A percentile compares a stretch with the other conserved stretches of the same genome.
Conservation (phyloP, 2,329 filamentous ascomycete genomes). For the Alternaria longipes region DNA sequence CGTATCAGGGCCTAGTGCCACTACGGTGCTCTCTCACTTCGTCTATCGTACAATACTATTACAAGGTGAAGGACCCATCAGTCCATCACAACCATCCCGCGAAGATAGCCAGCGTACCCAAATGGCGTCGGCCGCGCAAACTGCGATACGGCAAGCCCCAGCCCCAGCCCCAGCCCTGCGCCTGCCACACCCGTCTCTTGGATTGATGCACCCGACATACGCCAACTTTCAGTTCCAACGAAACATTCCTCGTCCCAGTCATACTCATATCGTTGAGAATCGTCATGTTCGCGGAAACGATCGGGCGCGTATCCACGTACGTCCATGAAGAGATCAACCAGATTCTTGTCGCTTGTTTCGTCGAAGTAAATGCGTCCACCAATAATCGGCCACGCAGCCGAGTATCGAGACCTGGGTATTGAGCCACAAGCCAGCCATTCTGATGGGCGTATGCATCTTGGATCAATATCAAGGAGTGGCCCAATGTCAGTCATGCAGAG, state of each 20-base stretch:
- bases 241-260: conserved; percentile 6
- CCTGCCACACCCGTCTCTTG: neutral
- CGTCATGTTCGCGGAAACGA: neutral
- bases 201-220: neutral
- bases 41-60: neutral
- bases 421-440: conserved; percentile 12
- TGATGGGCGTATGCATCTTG: neutral
- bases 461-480: neutral
- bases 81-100: conserved; percentile 11
- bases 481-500: neutral
- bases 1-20: neutral
- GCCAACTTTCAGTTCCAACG: neutral
- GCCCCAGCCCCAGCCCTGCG: neutral
- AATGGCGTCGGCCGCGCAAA: neutral
- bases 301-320: neutral
- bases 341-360: neutral
- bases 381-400: conserved; percentile 6
- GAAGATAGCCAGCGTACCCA: conserved; percentile 10
- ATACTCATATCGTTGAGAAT: neutral
- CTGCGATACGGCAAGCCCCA: neutral
- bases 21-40: neutral
- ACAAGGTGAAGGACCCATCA: neutral
- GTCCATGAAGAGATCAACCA: neutral
- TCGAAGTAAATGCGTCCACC: neutral
- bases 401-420: neutral